Evolutionary conservation across 352 stramenopile genomes (phyloP), one percentile per base, ranked within the genome.

Genomic region (Phytophthora quininea): DNA sequence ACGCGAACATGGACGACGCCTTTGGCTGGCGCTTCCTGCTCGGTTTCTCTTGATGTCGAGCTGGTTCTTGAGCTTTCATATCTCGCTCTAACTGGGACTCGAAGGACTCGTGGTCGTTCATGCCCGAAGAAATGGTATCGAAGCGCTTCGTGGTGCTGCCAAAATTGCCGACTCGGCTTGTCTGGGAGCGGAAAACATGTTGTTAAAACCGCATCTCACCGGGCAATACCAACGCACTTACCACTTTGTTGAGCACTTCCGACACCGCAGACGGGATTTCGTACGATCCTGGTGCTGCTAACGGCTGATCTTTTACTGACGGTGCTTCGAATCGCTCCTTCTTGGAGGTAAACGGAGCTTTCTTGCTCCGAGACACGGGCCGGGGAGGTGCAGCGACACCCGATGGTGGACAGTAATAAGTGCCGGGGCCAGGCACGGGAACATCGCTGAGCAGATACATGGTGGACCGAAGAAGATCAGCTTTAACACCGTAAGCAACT

Each of bases 71-170:
- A 32, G 35, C 15, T 53, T 82, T 81, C 79, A 90, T 88, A 42
- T 91, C 82, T 27, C 73, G 71, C 46, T 90, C 84, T 11, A 91
- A 64, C 45, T 85, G 82, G 2, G 79, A 86, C 45, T 88, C 82
- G 3, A 76, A 43, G 1, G 75, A 74, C 29, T 86, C 77, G 0
- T 63, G 62, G 27, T 33, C 67, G 31, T 54, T 30, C 12, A 59
- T 55, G 2, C 62, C 62, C 1, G 65, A 70, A 2, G 77, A 74
- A 37, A 89, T 48, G 12, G 77, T 76, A 40, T 92, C 86, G 62
- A 93, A 93, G 6, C 86, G 80, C 55, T 86, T 90, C n/a, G 82
- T 85, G 3, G 86, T 93, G 33, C 77, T 89, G 3, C 86, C 86
- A 46, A 93, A 92, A 12, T 84, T 88, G 30, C 78, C 77, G 11